Conservation (phyloP, 352 stramenopile species). For the Thraustochytrium striatum region DNA sequence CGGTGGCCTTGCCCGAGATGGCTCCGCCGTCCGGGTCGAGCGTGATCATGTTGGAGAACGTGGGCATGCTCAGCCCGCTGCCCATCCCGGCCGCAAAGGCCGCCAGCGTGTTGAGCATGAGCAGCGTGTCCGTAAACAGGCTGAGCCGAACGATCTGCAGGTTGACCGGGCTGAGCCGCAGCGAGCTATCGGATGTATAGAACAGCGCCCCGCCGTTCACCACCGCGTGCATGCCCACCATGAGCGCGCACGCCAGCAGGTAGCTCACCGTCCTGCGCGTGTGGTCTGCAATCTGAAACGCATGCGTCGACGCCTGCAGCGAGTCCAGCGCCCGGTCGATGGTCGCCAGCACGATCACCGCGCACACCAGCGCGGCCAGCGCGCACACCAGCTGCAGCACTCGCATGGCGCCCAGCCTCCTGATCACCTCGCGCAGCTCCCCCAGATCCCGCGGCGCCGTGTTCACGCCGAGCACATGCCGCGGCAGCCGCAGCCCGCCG, state of each 20-base stretch:
- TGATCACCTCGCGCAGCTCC: background rate
- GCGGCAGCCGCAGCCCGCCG: too few relatives aligned
- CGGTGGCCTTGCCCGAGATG: background rate
- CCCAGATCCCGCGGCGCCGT: background rate
- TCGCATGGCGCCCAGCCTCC: background rate
- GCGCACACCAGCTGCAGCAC: background rate
- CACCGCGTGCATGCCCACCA: background rate
- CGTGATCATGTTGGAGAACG: background rate
- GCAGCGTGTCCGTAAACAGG: background rate
- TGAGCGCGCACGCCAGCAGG: background rate
- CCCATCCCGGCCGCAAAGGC: background rate
- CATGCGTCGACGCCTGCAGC: background rate
- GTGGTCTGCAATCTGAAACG: background rate
- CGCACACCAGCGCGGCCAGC: background rate
- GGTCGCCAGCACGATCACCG: background rate
- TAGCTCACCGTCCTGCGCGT: background rate
- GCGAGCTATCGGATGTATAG: background rate
- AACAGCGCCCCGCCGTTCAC: background rate
- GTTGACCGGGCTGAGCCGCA: background rate
- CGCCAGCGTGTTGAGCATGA: background rate
- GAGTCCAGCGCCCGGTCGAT: background rate
- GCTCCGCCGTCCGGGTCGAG: background rate
- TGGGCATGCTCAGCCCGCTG: background rate
- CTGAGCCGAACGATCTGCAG: background rate
- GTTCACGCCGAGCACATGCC: background rate